Evolutionary conservation across 2,329 filamentous ascomycete genomes (phyloP).

Genomic region (Trichophyton mentagrophytes): DNA sequence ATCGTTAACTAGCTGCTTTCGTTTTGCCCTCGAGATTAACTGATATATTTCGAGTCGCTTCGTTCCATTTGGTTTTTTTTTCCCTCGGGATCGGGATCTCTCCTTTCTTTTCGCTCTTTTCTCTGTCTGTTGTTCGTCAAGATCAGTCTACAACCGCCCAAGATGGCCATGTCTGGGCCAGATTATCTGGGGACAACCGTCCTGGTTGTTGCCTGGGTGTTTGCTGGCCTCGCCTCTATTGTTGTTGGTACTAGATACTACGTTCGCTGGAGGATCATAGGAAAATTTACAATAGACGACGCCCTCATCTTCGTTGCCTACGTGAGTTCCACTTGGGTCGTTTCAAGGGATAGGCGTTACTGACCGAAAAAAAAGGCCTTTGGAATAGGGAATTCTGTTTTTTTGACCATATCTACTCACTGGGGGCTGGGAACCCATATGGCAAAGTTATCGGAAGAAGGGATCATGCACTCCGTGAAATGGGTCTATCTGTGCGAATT

Average conservation of each 20-base stretch:
- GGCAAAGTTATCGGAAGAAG: conserved; percentile 1
- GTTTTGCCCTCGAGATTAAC: no score
- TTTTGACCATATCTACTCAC: conserved; percentile 7
- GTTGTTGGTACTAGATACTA: neutral
- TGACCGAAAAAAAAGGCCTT: conserved; percentile 2
- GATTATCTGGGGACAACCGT: neutral
- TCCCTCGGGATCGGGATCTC: no score
- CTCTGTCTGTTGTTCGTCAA: no score
- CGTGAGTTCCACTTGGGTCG: neutral
- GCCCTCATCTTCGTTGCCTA: neutral
- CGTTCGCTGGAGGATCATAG: neutral
- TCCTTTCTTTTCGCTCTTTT: no score
- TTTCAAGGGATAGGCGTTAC: no score
- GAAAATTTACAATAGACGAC: neutral
- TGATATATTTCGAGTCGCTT: no score
- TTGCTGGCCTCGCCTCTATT: neutral
- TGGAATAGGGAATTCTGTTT: conserved; percentile 5
- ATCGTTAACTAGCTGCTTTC: no score
- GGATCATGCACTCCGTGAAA: conserved; percentile 9
- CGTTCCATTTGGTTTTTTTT: no score
- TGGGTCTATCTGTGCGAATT: conserved; percentile 11
- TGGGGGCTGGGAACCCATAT: conserved; percentile 10
- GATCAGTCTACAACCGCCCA: neutral
- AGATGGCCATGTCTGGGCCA: neutral
- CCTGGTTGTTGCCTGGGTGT: neutral